Conservation (phyloP, 2,329 filamentous ascomycete genomes). For the Lasiodiplodia sp. region DNA sequence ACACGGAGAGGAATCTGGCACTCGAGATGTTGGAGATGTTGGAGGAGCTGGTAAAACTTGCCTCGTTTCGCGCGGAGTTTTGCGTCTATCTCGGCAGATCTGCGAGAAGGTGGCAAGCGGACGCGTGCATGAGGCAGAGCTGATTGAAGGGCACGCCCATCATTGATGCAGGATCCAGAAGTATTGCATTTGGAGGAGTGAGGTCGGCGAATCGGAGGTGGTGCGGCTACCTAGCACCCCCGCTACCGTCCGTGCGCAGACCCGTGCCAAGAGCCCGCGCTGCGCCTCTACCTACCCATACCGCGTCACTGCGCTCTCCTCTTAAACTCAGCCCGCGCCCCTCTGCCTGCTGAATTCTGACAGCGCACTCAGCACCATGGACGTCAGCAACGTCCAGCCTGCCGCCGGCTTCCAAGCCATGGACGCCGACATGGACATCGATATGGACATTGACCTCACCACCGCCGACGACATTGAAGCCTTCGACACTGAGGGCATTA, state of each 20-base stretch:
- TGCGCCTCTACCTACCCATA: conserved; percentile 6
- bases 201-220: conserved; percentile 19
- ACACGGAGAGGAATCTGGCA: conserved; percentile 22
- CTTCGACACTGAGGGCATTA: conserved; percentile 36
- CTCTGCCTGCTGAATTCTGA: not conserved
- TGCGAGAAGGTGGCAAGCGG: not conserved
- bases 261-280: conserved; percentile 15
- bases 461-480: conserved; percentile 35
- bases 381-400: conserved; percentile 26
- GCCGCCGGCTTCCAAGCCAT: conserved; percentile 9
- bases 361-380: conserved; percentile 13
- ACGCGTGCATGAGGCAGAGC: conserved; percentile 11
- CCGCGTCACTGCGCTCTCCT: conserved; percentile 5
- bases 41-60: conserved; percentile 20
- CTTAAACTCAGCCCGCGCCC: conserved; percentile 18
- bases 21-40: conserved; percentile 24
- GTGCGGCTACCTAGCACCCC: conserved; percentile 1
- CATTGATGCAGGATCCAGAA: not conserved
- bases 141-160: not conserved
- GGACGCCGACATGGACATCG: conserved; percentile 39
- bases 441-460: conserved; percentile 48
- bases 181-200: not conserved
- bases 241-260: not conserved
- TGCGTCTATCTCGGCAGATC: not conserved
- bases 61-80: conserved; percentile 6